Evolutionary conservation across 371 early-diverging fungal species (phyloP), one percentile per base, ranked within the genome.

Genomic region (Rhizopus microsporus): DNA sequence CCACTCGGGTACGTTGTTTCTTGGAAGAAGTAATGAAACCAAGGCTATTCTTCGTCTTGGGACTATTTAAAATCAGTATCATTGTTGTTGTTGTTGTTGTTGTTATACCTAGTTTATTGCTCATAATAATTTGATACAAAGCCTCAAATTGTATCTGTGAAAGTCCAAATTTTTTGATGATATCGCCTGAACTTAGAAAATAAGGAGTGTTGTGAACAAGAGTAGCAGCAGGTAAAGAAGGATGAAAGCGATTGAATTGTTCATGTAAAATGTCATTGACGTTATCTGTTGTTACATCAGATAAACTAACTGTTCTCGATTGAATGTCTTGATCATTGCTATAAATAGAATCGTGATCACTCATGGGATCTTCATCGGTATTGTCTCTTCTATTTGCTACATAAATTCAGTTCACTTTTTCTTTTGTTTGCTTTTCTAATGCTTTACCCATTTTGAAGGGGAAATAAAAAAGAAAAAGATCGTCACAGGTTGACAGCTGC

Each of bases 21-120:
- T 73, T n/a, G 84, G 84, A 7, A 84, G 56, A 35, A 82, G 56
- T 5, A 72, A 33, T 17, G 67, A 59, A 42, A 78, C 47, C 17
- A 83, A 42, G 12, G 50, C 51, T 34, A 44, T 51, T 31, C 29
- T 39, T 12, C 35, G 8, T 45, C 8, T 35, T 33, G n/a, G 10
- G 8, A 3, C 51, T 50, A 51, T 17, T 9, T 51, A 40, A 10
- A 15, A 54, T 13, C 4, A 13, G 3, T 46, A 4, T 45, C 13
- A n/a, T 12, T 15, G 8, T 7, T 45, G 16, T 35, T 55, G n/a
- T 32, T 53, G 4, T 43, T 55, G 30, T 42, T 33, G 4, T 51
- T 39, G 6, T 15, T 40, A 33, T 61, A 67, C 72, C 43, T 47
- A 62, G 45, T 52, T 63, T 60, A 1, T 34, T n/a, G 8, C 45